Percentiles rank a stretch among this genome's conserved stretches.
These are phyloP conservation scores for Arachis hypogaea DNA, from an alignment of 306 rosid species.

Conservation along the genomic window DNA sequence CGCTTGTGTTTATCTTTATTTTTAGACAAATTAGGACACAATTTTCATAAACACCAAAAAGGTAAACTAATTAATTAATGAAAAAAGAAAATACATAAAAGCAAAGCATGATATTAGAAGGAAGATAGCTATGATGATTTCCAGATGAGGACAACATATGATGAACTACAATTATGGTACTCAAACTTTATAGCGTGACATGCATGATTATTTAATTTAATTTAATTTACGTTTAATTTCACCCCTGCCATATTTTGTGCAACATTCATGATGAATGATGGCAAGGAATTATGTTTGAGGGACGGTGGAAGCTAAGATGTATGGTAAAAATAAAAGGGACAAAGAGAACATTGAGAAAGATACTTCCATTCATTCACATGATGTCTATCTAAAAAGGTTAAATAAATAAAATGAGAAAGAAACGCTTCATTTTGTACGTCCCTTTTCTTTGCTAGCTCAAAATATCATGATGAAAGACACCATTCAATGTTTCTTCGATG, in stretches of 20 bases:
- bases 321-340: neutral
- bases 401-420: too few relatives aligned
- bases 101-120: conserved; percentile 8
- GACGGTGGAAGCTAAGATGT: neutral
- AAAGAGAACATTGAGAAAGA: conserved; percentile 25
- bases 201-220: neutral
- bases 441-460: conserved; percentile 26
- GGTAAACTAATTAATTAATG: neutral
- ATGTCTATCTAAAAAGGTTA: conserved; percentile 1
- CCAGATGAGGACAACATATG: conserved; percentile 2
- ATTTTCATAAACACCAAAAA: neutral
- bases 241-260: too few relatives aligned
- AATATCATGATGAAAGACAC: conserved; percentile 26
- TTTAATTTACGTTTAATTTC: too few relatives aligned
- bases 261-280: neutral
- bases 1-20: too few relatives aligned
- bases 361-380: conserved; percentile 11
- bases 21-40: too few relatives aligned
- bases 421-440: conserved; percentile 13
- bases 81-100: neutral
- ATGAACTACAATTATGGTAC: neutral
- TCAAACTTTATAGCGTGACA: conserved; percentile 3
- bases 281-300: neutral
- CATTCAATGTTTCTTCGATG: conserved; percentile 16
- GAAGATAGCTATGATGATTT: conserved; percentile 24